These are phyloP conservation scores for Candida anglica DNA, from an alignment of 805 yeast genomes.

Conservation along the genomic window DNA sequence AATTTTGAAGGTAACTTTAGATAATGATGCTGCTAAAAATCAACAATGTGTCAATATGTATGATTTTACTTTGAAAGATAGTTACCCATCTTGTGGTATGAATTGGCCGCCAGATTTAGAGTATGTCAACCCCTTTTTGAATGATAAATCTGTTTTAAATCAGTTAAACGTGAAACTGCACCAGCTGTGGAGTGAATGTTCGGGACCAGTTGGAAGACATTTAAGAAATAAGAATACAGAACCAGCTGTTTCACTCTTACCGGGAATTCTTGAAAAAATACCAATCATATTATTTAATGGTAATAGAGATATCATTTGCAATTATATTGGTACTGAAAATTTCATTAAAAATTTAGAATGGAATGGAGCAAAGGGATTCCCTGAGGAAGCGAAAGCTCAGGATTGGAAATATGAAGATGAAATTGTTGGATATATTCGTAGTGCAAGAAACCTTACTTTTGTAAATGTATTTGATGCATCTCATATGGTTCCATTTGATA, in stretches of 20 bases:
- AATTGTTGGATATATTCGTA: slow-evolving; percentile 34
- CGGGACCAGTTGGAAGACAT: slow-evolving; percentile 47
- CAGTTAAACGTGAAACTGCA: slow-evolving; percentile 46
- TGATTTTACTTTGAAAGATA: slow-evolving; percentile 66
- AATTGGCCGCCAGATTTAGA: slow-evolving; percentile 80
- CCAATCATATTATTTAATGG: slow-evolving; percentile 81
- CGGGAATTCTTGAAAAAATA: slow-evolving; percentile 52
- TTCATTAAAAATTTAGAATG: slow-evolving; percentile 61
- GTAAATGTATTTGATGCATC: slow-evolving; percentile 72
- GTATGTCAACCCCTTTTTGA: slow-evolving; percentile 48
- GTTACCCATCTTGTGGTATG: slow-evolving; percentile 84
- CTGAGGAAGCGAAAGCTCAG: slow-evolving; percentile 22
- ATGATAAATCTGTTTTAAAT: slow-evolving; percentile 38
- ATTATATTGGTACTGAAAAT: slow-evolving; percentile 68
- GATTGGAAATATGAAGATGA: slow-evolving; percentile 44
- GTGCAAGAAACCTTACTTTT: slow-evolving; percentile 71
- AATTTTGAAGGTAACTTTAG: slow-evolving; percentile 30
- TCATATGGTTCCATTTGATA: slow-evolving; percentile 92
- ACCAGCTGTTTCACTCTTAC: slow-evolving; percentile 67
- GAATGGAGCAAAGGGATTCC: slow-evolving; percentile 56
- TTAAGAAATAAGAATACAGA: slow-evolving; percentile 50
- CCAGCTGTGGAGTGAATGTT: slow-evolving; percentile 76
- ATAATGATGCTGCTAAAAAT: slow-evolving; percentile 20
- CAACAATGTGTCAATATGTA: slow-evolving; percentile 77
- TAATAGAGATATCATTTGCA: slow-evolving; percentile 85